Evolutionary conservation across 768 basidiomycete genomes (phyloP).

Genomic region (Asterophora parasitica): DNA sequence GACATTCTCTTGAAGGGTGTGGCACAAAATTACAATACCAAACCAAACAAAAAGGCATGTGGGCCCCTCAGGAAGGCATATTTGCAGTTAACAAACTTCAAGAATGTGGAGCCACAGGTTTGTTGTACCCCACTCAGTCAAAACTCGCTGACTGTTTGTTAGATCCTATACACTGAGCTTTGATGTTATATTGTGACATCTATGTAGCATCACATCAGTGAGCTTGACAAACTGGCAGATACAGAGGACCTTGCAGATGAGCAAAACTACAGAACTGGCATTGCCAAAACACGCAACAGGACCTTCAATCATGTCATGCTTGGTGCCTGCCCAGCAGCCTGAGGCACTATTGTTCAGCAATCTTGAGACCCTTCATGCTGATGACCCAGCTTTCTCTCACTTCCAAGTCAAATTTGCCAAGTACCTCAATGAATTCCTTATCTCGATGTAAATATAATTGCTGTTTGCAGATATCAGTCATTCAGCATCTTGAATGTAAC

Average conservation of each 20-base stretch:
- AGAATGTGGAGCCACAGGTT: constrained; percentile 28
- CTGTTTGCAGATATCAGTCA: too few species aligned
- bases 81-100: constrained; percentile 24
- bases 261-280: too few species aligned
- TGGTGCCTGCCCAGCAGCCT: background rate
- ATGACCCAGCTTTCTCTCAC: background rate
- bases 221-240: background rate
- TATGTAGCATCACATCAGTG: background rate
- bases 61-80: constrained; percentile 24
- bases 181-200: background rate
- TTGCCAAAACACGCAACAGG: too few species aligned
- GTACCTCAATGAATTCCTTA: background rate
- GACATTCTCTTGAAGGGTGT: constrained; percentile 32
- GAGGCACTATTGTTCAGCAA: background rate
- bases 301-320: background rate
- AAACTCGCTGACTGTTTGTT: too few species aligned
- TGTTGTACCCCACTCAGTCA: background rate
- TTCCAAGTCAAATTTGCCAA: background rate
- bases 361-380: background rate
- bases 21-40: constrained; percentile 25
- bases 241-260: background rate
- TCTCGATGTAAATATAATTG: too few species aligned
- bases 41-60: constrained; percentile 27
- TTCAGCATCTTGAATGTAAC: too few species aligned
- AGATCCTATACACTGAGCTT: too few species aligned